These are phyloP conservation scores for Phytophthora syringae DNA, from an alignment of 352 stramenopile genomes.

Conservation along the genomic window DNA sequence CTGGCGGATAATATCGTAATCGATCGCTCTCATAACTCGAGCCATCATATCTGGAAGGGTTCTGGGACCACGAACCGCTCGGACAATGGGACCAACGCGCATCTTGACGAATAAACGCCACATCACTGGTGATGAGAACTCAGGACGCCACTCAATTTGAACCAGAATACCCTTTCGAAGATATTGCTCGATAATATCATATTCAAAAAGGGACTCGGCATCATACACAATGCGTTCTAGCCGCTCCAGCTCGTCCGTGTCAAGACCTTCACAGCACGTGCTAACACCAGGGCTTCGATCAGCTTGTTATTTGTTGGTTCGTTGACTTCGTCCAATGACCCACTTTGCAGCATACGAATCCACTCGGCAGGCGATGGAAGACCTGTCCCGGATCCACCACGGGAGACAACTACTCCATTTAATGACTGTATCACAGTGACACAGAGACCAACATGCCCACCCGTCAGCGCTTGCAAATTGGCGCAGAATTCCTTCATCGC, in stretches of 20 bases:
- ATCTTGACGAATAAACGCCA: slow-evolving; percentile 6
- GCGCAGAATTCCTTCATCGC: slow-evolving; percentile 4
- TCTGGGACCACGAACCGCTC: slow-evolving; percentile 1
- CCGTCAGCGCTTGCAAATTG: no score
- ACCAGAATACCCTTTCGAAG: slow-evolving; percentile 11
- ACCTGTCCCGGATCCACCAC: neutral
- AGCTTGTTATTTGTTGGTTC: slow-evolving; percentile 14
- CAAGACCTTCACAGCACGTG: slow-evolving; percentile 17
- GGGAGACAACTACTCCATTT: neutral
- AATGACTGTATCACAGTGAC: slow-evolving; percentile 5
- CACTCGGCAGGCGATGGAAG: neutral
- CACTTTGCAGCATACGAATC: slow-evolving; percentile 8
- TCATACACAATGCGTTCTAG: slow-evolving; percentile 14
- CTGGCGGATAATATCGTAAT: slow-evolving; percentile 11
- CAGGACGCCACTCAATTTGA: neutral
- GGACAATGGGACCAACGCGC: slow-evolving; percentile 2
- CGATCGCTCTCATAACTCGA: no score
- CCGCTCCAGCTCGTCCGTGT: slow-evolving; percentile 4
- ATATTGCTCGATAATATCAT: slow-evolving; percentile 12
- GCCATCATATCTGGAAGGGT: slow-evolving; percentile 17
- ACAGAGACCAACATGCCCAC: slow-evolving; percentile 7
- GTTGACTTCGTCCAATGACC: slow-evolving; percentile 5
- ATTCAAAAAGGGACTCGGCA: neutral
- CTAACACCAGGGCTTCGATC: slow-evolving; percentile 18
- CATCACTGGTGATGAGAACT: slow-evolving; percentile 14